Evolutionary conservation across 768 basidiomycete species (phyloP), one percentile per base, ranked within the genome.

Genomic region (Lepiota venenata): DNA sequence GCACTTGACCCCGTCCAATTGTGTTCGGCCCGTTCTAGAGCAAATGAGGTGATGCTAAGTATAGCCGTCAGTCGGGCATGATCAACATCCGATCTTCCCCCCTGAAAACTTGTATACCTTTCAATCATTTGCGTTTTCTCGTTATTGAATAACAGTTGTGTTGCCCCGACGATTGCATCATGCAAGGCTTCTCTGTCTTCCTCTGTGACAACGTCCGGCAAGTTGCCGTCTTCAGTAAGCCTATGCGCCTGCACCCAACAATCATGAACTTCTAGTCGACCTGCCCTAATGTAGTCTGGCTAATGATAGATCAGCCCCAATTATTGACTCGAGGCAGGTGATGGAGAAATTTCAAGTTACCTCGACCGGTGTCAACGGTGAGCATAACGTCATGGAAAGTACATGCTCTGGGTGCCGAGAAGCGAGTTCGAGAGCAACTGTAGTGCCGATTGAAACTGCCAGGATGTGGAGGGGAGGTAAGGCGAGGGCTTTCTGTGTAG

Each of bases 391-490:
- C 20, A 75, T 58, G 0, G 74, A 73, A 20, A 65, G 58, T 4
- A 70, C 63, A 38, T 57, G 55, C 5, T 67, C 57, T 3, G 74
- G 72, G 53, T 67, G 65, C 2, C 58, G 57, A 14, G 63, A 60
- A n/a, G 69, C 67, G 15, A 74, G 38, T 37, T 72, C 67, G 29
- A 72, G 56, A 8, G 69, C 71, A 11, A 72, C 61, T 32, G 61
- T 62, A 27, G 64, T 62, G 3, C 71, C 72, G 37, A 71, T 67
- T 2, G 69, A 69, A 11, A 73, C 59, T 12, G 69, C 72, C 40
- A 72, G 71, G 37, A 75, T 52, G 55, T 75, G 74, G 32, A 63
- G 65, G 6, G 69, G 62, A 21, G 71, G 69, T 3, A 75, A 52
- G 2, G 59, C 55, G 18, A 75, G 52, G 12, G 69, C 66, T 12